Evolutionary conservation across 108 stramenopile genomes (phyloP).

Genomic region (Nannochloropsis gaditana): DNA sequence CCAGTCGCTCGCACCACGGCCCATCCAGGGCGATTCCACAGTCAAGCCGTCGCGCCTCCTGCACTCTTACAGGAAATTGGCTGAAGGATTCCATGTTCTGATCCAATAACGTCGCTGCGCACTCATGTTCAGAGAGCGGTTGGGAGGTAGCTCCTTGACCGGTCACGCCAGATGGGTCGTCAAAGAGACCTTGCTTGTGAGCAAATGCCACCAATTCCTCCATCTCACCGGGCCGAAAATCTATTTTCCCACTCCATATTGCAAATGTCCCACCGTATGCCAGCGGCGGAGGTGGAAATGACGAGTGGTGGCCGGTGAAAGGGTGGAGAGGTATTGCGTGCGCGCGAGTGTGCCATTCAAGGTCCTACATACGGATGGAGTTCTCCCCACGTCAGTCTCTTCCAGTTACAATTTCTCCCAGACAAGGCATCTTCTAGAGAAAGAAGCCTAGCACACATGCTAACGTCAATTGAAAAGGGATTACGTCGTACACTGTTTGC

Average conservation of each 20-base stretch:
- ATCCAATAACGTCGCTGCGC: not conserved
- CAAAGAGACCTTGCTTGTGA: not conserved
- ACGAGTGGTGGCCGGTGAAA: not conserved
- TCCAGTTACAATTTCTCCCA: not conserved
- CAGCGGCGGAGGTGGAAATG: not conserved
- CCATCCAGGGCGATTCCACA: not conserved
- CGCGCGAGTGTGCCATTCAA: not conserved
- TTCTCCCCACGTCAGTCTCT: not conserved
- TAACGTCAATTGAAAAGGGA: not conserved
- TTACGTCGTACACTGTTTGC: not conserved
- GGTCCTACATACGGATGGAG: constrained; percentile 11
- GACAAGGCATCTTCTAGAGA: not conserved
- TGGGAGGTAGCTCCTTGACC: too few relatives aligned
- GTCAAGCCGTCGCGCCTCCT: constrained; percentile 7
- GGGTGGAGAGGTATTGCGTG: not conserved
- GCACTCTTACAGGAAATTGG: not conserved
- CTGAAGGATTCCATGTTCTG: not conserved
- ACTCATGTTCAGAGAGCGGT: not conserved
- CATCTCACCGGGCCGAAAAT: not conserved
- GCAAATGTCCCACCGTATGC: not conserved
- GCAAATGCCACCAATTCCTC: constrained; percentile 19
- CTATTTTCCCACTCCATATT: not conserved
- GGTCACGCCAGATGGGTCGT: not conserved
- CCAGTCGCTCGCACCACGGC: not conserved
- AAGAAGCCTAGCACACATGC: not conserved